Conservation (phyloP, 208 protist genomes). For the Wallacemonas sp. region DNA sequence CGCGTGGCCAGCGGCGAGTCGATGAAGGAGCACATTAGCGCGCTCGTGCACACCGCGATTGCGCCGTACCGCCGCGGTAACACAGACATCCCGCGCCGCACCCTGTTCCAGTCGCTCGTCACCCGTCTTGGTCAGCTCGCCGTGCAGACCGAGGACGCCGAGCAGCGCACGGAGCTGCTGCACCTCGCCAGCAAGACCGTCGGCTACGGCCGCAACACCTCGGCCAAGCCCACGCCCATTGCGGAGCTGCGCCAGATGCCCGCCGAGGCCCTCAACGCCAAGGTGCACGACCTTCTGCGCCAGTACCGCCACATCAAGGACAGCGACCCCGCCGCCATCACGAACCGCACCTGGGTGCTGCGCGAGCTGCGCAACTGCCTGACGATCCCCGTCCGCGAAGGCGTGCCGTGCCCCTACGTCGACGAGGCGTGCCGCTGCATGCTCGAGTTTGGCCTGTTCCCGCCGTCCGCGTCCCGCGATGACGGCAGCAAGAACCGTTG, state of each 20-base stretch:
- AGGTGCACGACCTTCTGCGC: slow-evolving; percentile 68
- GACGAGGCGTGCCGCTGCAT: slow-evolving; percentile 53
- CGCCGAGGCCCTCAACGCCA: slow-evolving; percentile 54
- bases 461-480: slow-evolving; percentile 47
- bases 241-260: slow-evolving; percentile 69
- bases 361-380: slow-evolving; percentile 82
- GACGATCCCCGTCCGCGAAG: slow-evolving; percentile 59
- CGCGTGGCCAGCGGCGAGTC: slow-evolving; percentile 81
- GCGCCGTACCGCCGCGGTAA: slow-evolving; percentile 85
- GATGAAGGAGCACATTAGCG: slow-evolving; percentile 84
- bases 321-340: slow-evolving; percentile 49
- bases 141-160: slow-evolving; percentile 69
- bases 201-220: slow-evolving; percentile 64
- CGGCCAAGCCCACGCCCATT: slow-evolving; percentile 66
- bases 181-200: slow-evolving; percentile 75
- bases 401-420: slow-evolving; percentile 57
- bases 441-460: slow-evolving; percentile 77
- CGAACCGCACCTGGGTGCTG: slow-evolving; percentile 84
- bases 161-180: slow-evolving; percentile 71
- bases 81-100: slow-evolving; percentile 65
- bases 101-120: slow-evolving; percentile 81
- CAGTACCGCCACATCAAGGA: slow-evolving; percentile 70
- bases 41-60: slow-evolving; percentile 84
- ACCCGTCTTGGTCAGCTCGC: slow-evolving; percentile 74
- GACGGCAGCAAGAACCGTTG: slow-evolving; percentile 69